A percentile compares a stretch with the other conserved stretches of the same genome.
These are phyloP conservation scores for Debaryomyces singareniensis DNA, from an alignment of 1,139 yeast species.

Conservation along the genomic window DNA sequence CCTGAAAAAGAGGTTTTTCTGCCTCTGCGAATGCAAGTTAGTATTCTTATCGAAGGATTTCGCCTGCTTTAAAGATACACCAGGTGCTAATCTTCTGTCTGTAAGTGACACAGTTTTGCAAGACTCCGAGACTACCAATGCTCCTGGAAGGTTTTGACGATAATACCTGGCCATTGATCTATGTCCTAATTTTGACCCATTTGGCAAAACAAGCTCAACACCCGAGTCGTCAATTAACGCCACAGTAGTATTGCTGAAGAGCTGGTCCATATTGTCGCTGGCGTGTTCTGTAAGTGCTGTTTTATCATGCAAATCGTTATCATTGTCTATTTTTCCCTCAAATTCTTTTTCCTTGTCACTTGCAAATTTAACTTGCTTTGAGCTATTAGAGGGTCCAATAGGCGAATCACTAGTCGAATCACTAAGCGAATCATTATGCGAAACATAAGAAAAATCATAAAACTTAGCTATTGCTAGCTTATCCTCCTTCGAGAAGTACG, in stretches of 20 bases:
- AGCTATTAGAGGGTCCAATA: conserved; percentile 5
- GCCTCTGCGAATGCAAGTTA: conserved; percentile 18
- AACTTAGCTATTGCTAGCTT: conserved; percentile 32
- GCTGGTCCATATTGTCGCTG: conserved; percentile 15
- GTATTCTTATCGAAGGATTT: conserved; percentile 30
- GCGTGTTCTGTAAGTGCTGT: conserved; percentile 13
- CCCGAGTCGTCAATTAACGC: conserved; percentile 36
- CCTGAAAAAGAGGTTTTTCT: conserved; percentile 19
- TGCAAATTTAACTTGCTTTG: conserved; percentile 11
- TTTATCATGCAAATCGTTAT: too few relatives aligned
- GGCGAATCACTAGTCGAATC: background rate
- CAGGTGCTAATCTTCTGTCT: conserved; percentile 38
- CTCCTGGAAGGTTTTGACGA: conserved; percentile 30
- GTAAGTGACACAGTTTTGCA: conserved; percentile 31
- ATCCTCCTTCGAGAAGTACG: conserved; percentile 45
- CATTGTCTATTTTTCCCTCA: too few relatives aligned
- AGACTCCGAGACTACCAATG: conserved; percentile 21
- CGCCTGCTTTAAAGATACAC: conserved; percentile 23
- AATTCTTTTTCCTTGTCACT: conserved; percentile 2
- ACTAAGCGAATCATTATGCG: background rate
- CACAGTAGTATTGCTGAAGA: conserved; percentile 18
- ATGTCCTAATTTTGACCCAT: conserved; percentile 46
- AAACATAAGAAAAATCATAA: conserved; percentile 33
- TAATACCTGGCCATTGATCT: conserved; percentile 39
- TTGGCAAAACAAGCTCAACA: conserved; percentile 37